Evolutionary conservation across 169 alveolate species (phyloP).

Genomic region (Plasmodium coatneyi): DNA sequence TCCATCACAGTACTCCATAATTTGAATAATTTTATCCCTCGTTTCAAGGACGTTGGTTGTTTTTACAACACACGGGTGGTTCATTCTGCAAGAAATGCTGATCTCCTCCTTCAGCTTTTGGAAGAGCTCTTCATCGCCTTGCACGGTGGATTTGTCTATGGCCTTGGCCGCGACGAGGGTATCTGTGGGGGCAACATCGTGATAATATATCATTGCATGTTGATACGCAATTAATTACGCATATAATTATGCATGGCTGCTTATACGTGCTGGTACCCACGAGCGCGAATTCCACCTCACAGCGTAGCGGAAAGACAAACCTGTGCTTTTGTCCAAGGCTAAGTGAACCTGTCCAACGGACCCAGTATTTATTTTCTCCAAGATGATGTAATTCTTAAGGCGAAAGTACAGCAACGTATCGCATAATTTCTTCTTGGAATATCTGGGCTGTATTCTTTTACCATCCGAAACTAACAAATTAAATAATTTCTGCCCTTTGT

Average conservation of each 20-base stretch:
- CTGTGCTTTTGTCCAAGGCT: constrained; percentile 78
- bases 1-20: constrained; percentile 92
- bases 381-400: constrained; percentile 79
- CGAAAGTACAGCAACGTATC: constrained; percentile 77
- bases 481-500: constrained; percentile 52
- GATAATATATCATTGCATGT: neutral
- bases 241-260: neutral
- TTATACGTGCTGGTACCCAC: neutral
- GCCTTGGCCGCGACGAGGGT: constrained; percentile 80
- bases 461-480: constrained; percentile 49
- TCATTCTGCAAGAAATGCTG: constrained; percentile 79
- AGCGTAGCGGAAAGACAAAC: neutral
- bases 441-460: constrained; percentile 58
- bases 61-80: constrained; percentile 86
- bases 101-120: constrained; percentile 83
- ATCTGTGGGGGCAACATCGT: neutral
- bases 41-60: constrained; percentile 85
- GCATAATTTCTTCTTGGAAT: constrained; percentile 71
- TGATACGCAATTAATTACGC: neutral
- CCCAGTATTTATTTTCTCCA: constrained; percentile 83
- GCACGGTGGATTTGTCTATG: constrained; percentile 78
- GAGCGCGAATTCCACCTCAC: neutral
- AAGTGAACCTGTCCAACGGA: constrained; percentile 84
- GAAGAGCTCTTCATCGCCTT: constrained; percentile 77
- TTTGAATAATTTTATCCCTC: constrained; percentile 82